Conservation (phyloP, 192 early-diverging fungal genomes). For the Geosiphon pyriformis region DNA sequence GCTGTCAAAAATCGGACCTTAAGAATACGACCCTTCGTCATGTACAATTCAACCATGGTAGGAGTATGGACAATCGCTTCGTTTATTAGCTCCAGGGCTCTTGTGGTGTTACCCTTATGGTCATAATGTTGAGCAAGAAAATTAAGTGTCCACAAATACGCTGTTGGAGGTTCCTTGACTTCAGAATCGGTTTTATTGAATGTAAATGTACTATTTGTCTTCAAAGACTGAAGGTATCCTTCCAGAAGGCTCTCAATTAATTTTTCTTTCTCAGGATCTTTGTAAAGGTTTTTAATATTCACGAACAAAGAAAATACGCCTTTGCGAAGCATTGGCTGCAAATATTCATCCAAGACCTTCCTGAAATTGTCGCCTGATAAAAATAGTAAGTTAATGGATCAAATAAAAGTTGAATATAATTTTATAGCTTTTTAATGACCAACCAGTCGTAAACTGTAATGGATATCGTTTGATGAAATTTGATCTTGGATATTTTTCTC, state of each 20-base stretch:
- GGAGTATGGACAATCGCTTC: constrained; percentile 83
- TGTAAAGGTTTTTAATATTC: constrained; percentile 70
- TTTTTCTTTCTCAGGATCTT: constrained; percentile 54
- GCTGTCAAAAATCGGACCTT: constrained; percentile 50
- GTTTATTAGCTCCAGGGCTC: constrained; percentile 75
- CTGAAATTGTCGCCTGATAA: constrained; percentile 51
- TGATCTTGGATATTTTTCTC: constrained; percentile 72
- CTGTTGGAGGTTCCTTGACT: constrained; percentile 67
- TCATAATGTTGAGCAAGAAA: constrained; percentile 91
- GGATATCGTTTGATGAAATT: constrained; percentile 74
- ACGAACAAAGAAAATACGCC: constrained; percentile 93
- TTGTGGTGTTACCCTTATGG: constrained; percentile 56
- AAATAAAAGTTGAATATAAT: not conserved
- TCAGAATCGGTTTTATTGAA: constrained; percentile 35
- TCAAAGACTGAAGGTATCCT: constrained; percentile 52
- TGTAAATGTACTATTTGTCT: constrained; percentile 25
- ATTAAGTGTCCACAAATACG: constrained; percentile 83
- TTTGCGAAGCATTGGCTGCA: constrained; percentile 74
- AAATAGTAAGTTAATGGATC: not conserved
- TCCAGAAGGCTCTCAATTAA: constrained; percentile 66
- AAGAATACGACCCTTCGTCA: constrained; percentile 89
- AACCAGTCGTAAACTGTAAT: constrained; percentile 63
- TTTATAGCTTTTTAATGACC: not conserved
- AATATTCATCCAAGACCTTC: constrained; percentile 55
- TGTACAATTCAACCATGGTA: constrained; percentile 83